These are phyloP conservation scores for Gliomastix tumulicola DNA, from an alignment of 2,329 filamentous ascomycete species.

Conservation along the genomic window DNA sequence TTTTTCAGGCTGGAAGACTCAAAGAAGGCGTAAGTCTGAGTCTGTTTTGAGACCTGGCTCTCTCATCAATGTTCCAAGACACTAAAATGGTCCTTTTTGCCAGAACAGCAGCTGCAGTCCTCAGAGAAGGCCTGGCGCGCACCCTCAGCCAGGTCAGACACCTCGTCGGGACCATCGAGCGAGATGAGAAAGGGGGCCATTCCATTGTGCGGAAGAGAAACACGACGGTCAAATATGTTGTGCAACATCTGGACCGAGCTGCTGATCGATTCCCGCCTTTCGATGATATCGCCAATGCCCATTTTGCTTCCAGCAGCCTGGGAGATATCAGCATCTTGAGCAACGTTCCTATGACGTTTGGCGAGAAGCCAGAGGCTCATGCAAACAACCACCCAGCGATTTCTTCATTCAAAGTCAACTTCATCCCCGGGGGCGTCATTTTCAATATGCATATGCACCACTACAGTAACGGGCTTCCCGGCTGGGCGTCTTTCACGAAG, in stretches of 20 bases:
- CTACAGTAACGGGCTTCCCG: conserved; percentile 29
- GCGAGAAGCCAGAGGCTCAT: conserved; percentile 27
- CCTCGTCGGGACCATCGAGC: conserved; percentile 30
- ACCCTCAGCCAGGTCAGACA: conserved; percentile 29
- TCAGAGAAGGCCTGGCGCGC: conserved; percentile 25
- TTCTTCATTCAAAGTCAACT: conserved; percentile 29
- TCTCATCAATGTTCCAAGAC: too few species aligned
- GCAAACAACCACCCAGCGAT: conserved; percentile 21
- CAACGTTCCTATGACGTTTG: conserved; percentile 25
- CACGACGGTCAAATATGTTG: conserved; percentile 22
- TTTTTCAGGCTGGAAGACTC: conserved; percentile 25
- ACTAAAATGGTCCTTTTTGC: too few species aligned
- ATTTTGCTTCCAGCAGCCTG: conserved; percentile 23
- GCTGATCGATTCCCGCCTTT: conserved; percentile 25
- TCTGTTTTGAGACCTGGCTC: too few species aligned
- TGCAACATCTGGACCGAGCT: conserved; percentile 26
- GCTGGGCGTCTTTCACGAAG: conserved; percentile 23
- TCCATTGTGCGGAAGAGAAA: conserved; percentile 24
- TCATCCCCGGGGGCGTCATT: conserved; percentile 30
- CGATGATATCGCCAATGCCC: conserved; percentile 23
- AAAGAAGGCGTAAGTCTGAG: conserved; percentile 13
- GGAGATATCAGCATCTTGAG: conserved; percentile 23
- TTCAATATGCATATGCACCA: conserved; percentile 31
- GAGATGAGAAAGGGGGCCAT: conserved; percentile 22
- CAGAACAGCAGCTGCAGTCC: conserved; percentile 9